Conservation (phyloP, 768 basidiomycete genomes). For the Rhizopogon sp. region DNA sequence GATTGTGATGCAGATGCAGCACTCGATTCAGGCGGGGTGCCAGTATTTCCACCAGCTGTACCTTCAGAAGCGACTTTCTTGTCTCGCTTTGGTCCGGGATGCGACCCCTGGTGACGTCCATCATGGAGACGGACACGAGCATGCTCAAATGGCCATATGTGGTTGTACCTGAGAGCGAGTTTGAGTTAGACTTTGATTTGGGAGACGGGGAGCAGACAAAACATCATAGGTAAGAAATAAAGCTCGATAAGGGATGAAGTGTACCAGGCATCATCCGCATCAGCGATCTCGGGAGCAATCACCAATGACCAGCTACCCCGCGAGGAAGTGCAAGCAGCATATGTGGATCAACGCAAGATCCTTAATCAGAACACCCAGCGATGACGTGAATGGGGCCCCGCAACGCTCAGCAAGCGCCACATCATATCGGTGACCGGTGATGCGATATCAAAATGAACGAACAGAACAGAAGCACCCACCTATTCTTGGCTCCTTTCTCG, state of each 20-base stretch:
- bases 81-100: slow-evolving; percentile 15
- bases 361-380: background rate
- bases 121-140: slow-evolving; percentile 73
- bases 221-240: background rate
- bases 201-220: background rate
- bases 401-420: background rate
- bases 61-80: slow-evolving; percentile 7
- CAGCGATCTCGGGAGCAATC: too few species aligned
- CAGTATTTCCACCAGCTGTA: background rate
- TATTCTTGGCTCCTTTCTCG: slow-evolving; percentile 91
- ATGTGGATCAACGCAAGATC: background rate
- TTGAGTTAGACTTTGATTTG: background rate
- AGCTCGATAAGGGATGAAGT: background rate
- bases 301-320: too few species aligned
- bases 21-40: background rate
- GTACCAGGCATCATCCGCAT: too few species aligned
- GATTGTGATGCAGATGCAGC: background rate
- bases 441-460: background rate
- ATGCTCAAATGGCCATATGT: slow-evolving; percentile 98
- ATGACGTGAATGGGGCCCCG: background rate
- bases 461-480: slow-evolving; percentile 39
- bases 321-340: too few species aligned
- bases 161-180: slow-evolving; percentile 63
- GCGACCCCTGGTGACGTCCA: slow-evolving; percentile 29
- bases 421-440: background rate